Conservation (phyloP, 1,284 basidiomycete genomes). For the Ustilago hordei region DNA sequence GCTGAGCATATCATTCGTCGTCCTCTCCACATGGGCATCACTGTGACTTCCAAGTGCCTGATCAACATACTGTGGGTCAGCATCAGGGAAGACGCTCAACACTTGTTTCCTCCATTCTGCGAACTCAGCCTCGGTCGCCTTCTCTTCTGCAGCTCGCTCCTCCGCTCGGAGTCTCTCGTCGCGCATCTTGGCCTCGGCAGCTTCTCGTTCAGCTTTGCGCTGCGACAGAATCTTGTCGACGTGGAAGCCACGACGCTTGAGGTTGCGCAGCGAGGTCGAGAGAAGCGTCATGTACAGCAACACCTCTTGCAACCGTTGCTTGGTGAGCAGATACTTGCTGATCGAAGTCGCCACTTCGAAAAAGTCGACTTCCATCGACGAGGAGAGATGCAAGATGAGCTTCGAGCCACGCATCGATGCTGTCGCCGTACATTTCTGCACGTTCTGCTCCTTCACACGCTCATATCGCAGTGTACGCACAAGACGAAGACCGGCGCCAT, state of each 20-base stretch:
- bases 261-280: conserved; percentile 84
- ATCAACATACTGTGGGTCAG: conserved; percentile 62
- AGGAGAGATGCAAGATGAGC: conserved; percentile 82
- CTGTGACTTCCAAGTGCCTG: conserved; percentile 57
- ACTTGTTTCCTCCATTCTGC: conserved; percentile 57
- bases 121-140: conserved; percentile 34
- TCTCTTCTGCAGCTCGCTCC: conserved; percentile 55
- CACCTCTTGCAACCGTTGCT: conserved; percentile 66
- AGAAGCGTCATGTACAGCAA: conserved; percentile 91
- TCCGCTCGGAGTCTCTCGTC: conserved; percentile 63
- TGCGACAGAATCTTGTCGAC: conserved; percentile 91
- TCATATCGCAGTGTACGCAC: conserved; percentile 60
- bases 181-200: conserved; percentile 71
- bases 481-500: conserved; percentile 57
- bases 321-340: conserved; percentile 60
- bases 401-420: conserved; percentile 71
- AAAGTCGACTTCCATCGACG: conserved; percentile 83
- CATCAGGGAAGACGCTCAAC: conserved; percentile 68
- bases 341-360: conserved; percentile 76
- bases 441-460: conserved; percentile 52
- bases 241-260: conserved; percentile 81
- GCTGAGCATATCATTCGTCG: conserved; percentile 63
- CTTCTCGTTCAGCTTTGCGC: conserved; percentile 80
- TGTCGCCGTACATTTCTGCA: conserved; percentile 64
- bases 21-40: conserved; percentile 64